Base-by-base conservation (phyloP, 805 yeast species). In the Clavispora fructus region DNA sequence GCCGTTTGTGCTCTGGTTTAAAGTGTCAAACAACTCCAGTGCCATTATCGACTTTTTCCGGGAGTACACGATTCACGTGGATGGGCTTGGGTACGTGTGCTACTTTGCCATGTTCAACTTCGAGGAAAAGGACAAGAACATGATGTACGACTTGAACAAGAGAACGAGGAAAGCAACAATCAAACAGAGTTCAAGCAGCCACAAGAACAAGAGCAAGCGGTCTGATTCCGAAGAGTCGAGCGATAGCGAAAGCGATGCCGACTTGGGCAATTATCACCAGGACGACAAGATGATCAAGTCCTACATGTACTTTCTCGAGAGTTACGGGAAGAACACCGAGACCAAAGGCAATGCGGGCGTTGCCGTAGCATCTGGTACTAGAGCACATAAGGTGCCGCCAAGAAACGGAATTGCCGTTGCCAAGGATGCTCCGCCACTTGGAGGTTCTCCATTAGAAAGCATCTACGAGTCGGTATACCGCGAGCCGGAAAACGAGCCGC, bases 61-160 rank as follows among this genome's bases (percentile, higher is more conserved):
- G 46, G 97, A 92, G 48, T 85, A 80, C 54, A 83, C 96, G 11
- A 83, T 90, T 11, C 94, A 92, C 62, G 88, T 91, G 41, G 97
- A 91, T 67, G 98, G 97, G 0, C 70, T 94, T 35, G 99, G 99
- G 0, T 85, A 91, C 59, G 96, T 94, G 33, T 92, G 98, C 60
- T 83, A 88, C 28, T 89, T 84, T 73, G 98, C 98, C 2, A 87
- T 88, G 83, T 94, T 94, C 66, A 85, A 88, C 54, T 80, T 85
- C 51, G 90, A 83, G 50, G 80, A 79, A 52, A 74, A 76, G 49
- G 77, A 73, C 46, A 67, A 70, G 49, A 69, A 70, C 51, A 75
- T 67, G 75, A 67, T 69, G 73, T 46, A 48, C 49, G 65, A 60
- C 44, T 51, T 52, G 54, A 62, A 54, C 48, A 64, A 54, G 49